A percentile compares a stretch with the other conserved stretches of the same genome.
Conservation (phyloP, 192 early-diverging fungal species). For the Entomortierella chlamydospora region DNA sequence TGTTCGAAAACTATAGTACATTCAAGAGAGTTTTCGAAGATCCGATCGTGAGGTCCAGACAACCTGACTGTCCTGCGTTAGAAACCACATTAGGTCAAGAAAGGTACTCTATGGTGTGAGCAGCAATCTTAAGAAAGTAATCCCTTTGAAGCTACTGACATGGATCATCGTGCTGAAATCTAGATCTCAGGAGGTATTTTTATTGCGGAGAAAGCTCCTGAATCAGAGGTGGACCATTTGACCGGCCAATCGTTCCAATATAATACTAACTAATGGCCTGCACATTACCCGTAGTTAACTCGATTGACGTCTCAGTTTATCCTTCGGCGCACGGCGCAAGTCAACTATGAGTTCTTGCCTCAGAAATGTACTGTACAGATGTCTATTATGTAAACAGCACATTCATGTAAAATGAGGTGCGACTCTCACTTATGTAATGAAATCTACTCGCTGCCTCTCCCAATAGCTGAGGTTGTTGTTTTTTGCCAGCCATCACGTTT, state of each 20-base stretch:
- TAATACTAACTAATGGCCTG: no score
- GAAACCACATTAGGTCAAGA: slow-evolving; percentile 26
- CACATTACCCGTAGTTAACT: slow-evolving; percentile 31
- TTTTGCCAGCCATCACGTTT: slow-evolving; percentile 61
- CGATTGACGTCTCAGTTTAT: slow-evolving; percentile 65
- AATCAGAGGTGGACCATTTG: no score
- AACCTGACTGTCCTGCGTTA: slow-evolving; percentile 42
- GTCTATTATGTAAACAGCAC: neutral
- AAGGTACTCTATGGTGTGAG: slow-evolving; percentile 8
- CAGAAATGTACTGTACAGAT: slow-evolving; percentile 54
- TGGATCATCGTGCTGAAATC: neutral
- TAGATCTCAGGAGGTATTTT: slow-evolving; percentile 2
- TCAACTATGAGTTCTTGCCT: slow-evolving; percentile 66
- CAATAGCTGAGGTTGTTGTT: slow-evolving; percentile 62
- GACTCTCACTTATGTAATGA: neutral
- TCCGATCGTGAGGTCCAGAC: slow-evolving; percentile 55
- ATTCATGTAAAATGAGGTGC: neutral
- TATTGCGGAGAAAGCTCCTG: no score
- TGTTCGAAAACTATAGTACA: slow-evolving; percentile 52
- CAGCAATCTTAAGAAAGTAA: neutral
- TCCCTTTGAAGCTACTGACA: neutral
- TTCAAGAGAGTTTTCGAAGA: slow-evolving; percentile 62
- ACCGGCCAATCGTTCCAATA: no score
- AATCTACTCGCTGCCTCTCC: neutral
- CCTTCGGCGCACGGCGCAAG: slow-evolving; percentile 66